These are phyloP conservation scores for Termitomyces heimii DNA, from an alignment of 768 basidiomycete genomes.

Conservation along the genomic window DNA sequence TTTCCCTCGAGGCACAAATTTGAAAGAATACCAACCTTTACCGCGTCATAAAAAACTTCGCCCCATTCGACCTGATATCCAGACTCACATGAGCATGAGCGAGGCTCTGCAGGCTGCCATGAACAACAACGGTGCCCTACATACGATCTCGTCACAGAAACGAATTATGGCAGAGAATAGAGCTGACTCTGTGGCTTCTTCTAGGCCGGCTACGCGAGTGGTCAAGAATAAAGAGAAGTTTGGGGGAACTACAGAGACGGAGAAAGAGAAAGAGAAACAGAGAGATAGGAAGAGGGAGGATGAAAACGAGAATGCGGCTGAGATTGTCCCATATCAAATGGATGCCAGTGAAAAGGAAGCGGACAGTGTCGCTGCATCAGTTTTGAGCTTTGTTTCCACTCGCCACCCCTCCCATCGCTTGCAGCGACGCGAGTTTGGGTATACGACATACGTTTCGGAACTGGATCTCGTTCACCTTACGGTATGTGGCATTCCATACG, in stretches of 20 bases:
- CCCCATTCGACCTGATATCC: not conserved
- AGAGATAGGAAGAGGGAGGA: not conserved
- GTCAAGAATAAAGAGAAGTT: not conserved
- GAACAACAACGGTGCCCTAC: conserved; percentile 9
- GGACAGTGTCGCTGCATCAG: not conserved
- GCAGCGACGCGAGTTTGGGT: not conserved
- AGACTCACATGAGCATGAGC: conserved; percentile 5
- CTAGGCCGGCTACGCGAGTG: not conserved
- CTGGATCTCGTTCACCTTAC: not conserved
- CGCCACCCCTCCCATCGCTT: not conserved
- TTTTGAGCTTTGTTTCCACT: not conserved
- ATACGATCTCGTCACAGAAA: not conserved
- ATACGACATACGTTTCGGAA: not conserved
- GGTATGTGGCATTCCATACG: not conserved
- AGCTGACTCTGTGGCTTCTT: not conserved
- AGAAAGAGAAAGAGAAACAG: not conserved
- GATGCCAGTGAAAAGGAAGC: not conserved
- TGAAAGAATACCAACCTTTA: conserved; percentile 12
- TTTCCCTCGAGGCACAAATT: conserved; percentile 7
- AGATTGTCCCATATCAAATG: not conserved
- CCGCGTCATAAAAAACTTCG: not conserved
- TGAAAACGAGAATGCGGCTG: not conserved
- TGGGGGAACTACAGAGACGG: not conserved
- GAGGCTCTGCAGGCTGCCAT: conserved; percentile 12
- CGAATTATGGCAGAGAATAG: not conserved